phyloP scores from a whole-genome alignment of 345 rosid genomes.

The Pugionium cornutum region DNA sequence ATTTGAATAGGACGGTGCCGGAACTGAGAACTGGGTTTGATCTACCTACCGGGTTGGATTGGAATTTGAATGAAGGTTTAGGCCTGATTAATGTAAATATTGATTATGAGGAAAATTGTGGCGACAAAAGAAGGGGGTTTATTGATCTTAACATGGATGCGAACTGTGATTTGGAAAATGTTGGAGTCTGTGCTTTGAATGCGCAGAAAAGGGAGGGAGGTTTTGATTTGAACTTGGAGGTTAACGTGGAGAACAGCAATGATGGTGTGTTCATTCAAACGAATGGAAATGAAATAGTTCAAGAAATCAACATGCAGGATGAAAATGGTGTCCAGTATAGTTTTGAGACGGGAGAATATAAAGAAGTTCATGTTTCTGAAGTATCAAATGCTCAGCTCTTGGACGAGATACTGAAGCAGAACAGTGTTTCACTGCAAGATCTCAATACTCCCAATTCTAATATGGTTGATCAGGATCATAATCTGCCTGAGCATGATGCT shows the following conservation, averaged over 20 bases:
- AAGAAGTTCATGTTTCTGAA: constrained; percentile 49
- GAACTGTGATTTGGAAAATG: constrained; percentile 52
- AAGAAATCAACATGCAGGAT: constrained; percentile 35
- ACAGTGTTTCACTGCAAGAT: constrained; percentile 27
- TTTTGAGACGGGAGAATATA: constrained; percentile 40
- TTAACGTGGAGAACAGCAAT: constrained; percentile 46
- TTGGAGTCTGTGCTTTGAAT: constrained; percentile 30
- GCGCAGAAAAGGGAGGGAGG: constrained; percentile 48
- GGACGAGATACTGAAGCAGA: constrained; percentile 42
- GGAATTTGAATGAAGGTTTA: constrained; percentile 55
- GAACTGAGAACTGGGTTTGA: constrained; percentile 47
- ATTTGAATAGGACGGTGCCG: constrained; percentile 42
- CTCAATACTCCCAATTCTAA: constrained; percentile 31
- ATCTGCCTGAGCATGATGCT: constrained; percentile 35
- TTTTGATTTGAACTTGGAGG: constrained; percentile 82
- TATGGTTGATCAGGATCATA: constrained; percentile 38
- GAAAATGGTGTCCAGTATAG: constrained; percentile 31
- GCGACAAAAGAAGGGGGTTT: constrained; percentile 44
- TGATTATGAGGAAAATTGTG: constrained; percentile 27
- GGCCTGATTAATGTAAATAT: constrained; percentile 37
- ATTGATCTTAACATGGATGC: constrained; percentile 85
- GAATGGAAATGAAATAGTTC: constrained; percentile 29
- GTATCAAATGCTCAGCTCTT: constrained; percentile 42
- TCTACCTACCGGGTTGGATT: constrained; percentile 69
- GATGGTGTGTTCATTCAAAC: constrained; percentile 37